Conservation (phyloP, 768 basidiomycete species). For the Leccinum pellstonianum region DNA sequence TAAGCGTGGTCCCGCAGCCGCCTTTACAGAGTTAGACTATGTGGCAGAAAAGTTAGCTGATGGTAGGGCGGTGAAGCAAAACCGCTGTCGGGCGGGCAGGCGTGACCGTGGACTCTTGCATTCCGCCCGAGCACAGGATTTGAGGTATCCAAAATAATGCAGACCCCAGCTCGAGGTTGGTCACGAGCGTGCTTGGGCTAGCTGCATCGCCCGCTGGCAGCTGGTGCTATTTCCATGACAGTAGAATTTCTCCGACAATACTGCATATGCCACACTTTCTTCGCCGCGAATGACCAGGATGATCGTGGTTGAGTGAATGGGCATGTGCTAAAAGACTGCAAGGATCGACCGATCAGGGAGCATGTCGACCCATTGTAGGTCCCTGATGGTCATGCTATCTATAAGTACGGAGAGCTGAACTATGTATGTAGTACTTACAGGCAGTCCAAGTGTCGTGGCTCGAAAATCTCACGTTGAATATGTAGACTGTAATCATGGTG, state of each 20-base stretch:
- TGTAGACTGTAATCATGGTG: too few species aligned
- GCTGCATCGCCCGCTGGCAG: not conserved
- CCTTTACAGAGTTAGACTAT: not conserved
- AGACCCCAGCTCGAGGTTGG: not conserved
- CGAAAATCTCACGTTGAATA: too few species aligned
- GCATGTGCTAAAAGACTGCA: not conserved
- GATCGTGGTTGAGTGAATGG: not conserved
- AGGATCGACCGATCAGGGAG: not conserved
- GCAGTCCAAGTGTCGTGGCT: too few species aligned
- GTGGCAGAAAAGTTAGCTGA: conserved; percentile 9
- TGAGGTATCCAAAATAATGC: not conserved
- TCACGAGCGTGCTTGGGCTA: not conserved
- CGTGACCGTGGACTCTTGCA: not conserved
- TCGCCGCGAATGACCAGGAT: not conserved
- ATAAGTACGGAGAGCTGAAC: too few species aligned
- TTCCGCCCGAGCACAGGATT: not conserved
- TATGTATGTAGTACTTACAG: too few species aligned
- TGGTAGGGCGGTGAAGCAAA: not conserved
- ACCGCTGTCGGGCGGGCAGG: not conserved
- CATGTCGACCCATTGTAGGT: too few species aligned
- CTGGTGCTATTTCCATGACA: conserved; percentile 7
- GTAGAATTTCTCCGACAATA: not conserved
- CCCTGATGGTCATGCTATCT: too few species aligned
- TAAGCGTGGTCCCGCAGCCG: not conserved
- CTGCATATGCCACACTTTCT: not conserved